Base-by-base conservation (phyloP, 2,329 filamentous ascomycete species). In the Scedosporium dehoogii region DNA sequence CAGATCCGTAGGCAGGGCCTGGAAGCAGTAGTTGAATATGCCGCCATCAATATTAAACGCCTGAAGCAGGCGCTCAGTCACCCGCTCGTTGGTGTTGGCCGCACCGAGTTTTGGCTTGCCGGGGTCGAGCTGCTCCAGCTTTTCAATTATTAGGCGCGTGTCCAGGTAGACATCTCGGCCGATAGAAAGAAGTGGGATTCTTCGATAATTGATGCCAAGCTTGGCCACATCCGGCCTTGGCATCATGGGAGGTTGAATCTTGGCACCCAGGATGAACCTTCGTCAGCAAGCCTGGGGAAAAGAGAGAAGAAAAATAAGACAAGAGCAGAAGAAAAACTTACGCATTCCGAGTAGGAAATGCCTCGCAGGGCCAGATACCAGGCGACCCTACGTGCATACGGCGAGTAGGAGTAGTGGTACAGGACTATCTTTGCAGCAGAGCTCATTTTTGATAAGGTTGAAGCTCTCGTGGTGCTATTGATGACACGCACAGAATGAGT, bases 151-250 rank as follows among this genome's bases (percentile, higher is more conserved):
- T 23, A 90, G 80, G 2, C 85, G 83, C 2, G 85, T 86, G 75
- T 91, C 88, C 64, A 84, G 76, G 74, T 90, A 91, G 53, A 91
- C 75, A 69, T 89, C 83, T 5, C 82, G 78, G 16, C 86, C 87
- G 66, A 90, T 85, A 23, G 84, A 75, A 59, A 91, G 73, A 59
- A 91, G 69, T 1, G 88, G 88, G 63, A 90, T 90, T 63, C 88
- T 86, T 3, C 88, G 82, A 73, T 92, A 87, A 6, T 77, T 75
- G 62, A 90, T 78, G 27, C 85, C 86, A 14, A 91, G 78, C 1
- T 76, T 74, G 18, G 75, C 72, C 14, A 90, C 70, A 70, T 89
- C 86, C 1, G 86, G 86, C 27, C 88, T 84, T 6, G 88, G 88
- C 70, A 90, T 76, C 41, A 82, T 79, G 2, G 78, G 74, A 0